A percentile compares a stretch with the other conserved stretches of the same genome.
phyloP scores from a whole-genome alignment of 2,329 filamentous ascomycete species.

The Aspergillus nomiae region DNA sequence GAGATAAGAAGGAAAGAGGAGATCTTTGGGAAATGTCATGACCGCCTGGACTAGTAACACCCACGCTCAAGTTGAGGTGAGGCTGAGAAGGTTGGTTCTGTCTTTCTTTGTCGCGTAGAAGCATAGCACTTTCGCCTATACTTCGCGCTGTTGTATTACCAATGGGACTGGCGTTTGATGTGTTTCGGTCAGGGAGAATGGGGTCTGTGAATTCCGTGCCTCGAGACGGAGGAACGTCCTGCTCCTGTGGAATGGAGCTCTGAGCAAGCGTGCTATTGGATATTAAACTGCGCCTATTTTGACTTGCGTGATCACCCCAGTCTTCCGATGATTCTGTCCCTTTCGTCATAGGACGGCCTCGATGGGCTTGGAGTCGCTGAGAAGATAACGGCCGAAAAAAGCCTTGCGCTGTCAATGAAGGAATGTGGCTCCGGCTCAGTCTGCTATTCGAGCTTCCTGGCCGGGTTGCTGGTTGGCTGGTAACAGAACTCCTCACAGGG shows the following conservation, averaged over 20 bases:
- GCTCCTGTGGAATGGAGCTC: constrained; percentile 44
- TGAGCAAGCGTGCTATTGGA: constrained; percentile 53
- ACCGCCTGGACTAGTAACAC: constrained; percentile 57
- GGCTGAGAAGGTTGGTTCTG: constrained; percentile 32
- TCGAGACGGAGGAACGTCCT: constrained; percentile 68
- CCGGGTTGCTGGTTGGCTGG: constrained; percentile 51
- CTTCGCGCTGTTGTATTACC: constrained; percentile 62
- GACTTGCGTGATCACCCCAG: constrained; percentile 48
- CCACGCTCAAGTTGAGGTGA: constrained; percentile 62
- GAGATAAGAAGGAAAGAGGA: constrained; percentile 72
- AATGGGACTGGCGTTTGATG: constrained; percentile 73
- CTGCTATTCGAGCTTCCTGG: constrained; percentile 63
- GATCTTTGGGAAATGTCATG: constrained; percentile 67
- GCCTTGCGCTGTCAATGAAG: constrained; percentile 81
- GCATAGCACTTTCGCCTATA: constrained; percentile 75
- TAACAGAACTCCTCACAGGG: constrained; percentile 39
- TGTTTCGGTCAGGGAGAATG: constrained; percentile 69
- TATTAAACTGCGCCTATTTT: constrained; percentile 61
- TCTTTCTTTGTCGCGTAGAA: constrained; percentile 62
- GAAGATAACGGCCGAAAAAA: constrained; percentile 98
- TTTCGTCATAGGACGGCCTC: constrained; percentile 56
- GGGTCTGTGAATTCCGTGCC: constrained; percentile 80
- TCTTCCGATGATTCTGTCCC: constrained; percentile 42
- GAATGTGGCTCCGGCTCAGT: constrained; percentile 82
- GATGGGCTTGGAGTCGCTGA: constrained; percentile 87